Base-by-base conservation (phyloP, 192 early-diverging fungal genomes). In the Coemansia sp. region DNA sequence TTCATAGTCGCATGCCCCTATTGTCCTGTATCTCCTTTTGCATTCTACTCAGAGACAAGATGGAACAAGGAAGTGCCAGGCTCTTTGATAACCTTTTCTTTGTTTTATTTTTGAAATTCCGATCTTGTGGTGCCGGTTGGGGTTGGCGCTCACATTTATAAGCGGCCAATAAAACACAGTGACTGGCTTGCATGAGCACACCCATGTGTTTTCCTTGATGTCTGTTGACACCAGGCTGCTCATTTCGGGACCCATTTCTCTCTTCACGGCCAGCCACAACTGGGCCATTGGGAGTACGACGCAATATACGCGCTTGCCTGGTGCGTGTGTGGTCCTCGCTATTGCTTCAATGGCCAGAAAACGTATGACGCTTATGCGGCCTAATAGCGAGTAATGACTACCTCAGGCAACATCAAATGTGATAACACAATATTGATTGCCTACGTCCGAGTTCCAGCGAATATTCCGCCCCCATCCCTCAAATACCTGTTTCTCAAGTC, bases 1-100 rank as follows among this genome's bases (percentile, higher is more conserved):
- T 55, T 55, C 52, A 55, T 55, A 55, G 29, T 55, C 52, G 52
- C 52, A 55, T 16, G 52, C 52, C 30, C 15, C 15, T 55, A 55
- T 55, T 55, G 52, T 55, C 30, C 52, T 15, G 52, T 18, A 2
- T 47, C 44, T 5, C 30, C 52, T 11, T 30, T 55, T 55, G 29
- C 52, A 18, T 30, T 30, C 12, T 4, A 1, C 52, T 30, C 52
- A 20, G 47, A 20, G 20, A 10, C 9, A 50, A 50, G 47, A 50
- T 50, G 29, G 12, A 55, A 55, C 24, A 29, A 34, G 29, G 29
- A 15, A 32, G 29, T 12, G 5, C 29, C 5, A n/a, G 11, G 52
- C 2, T 20, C 52, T 30, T 55, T 4, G 34, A 34, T 34, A 34
- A 34, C 4, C 44, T 16, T 8, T 20, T n/a, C 44, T 47, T 47